phyloP scores from a whole-genome alignment of 2,329 filamentous ascomycete genomes.

The Xylogone sp. region DNA sequence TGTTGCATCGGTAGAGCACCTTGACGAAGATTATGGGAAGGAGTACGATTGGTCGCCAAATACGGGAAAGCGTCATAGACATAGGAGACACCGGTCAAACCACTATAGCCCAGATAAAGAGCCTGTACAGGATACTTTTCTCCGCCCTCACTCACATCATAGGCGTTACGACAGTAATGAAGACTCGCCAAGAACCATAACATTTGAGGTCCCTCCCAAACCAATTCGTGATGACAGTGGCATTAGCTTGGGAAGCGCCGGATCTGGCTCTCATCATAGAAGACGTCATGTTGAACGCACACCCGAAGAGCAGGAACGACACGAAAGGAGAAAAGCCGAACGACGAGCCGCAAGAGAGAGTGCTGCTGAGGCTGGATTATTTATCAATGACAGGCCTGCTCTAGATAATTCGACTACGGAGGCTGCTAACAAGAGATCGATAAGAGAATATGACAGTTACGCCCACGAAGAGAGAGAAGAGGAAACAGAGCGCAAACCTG shows the following conservation, averaged over 20 bases:
- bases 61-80: conserved; percentile 1
- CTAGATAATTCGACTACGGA: background rate
- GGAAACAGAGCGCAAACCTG: background rate
- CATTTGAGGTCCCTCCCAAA: conserved; percentile 3
- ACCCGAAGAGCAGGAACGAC: conserved; percentile 25
- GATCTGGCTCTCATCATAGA: conserved; percentile 14
- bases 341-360: conserved; percentile 15
- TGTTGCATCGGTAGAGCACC: conserved; percentile 3
- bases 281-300: conserved; percentile 9
- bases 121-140: conserved; percentile 4
- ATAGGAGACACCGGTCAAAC: conserved; percentile 8
- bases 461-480: conserved; percentile 1
- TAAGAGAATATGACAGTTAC: background rate
- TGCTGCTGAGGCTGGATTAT: conserved; percentile 8
- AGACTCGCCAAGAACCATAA: conserved; percentile 8
- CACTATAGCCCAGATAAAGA: conserved; percentile 12
- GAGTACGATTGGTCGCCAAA: conserved; percentile 1
- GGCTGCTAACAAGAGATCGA: conserved; percentile 1
- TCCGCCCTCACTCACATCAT: conserved; percentile 12
- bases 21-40: background rate
- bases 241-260: conserved; percentile 19
- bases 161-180: conserved; percentile 20
- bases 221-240: conserved; percentile 24
- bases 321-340: conserved; percentile 25
- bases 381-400: background rate